Evolutionary conservation across 2,329 filamentous ascomycete species (phyloP).

Genomic region (Ophioceras dolichostomum): DNA sequence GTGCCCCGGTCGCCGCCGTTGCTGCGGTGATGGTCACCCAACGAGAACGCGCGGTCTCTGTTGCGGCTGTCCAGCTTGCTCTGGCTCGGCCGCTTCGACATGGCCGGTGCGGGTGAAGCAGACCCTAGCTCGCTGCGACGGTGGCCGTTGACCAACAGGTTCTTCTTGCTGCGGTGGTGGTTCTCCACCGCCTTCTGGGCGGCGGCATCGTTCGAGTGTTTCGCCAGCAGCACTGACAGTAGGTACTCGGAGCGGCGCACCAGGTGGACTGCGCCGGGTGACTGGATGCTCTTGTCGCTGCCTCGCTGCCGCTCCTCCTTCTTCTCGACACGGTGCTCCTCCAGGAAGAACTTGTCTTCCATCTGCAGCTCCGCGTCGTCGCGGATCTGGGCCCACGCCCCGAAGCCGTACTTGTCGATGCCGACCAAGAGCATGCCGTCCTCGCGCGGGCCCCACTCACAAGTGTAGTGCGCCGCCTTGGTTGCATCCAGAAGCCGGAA

Average conservation of each 20-base stretch:
- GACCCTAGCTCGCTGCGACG: constrained; percentile 48
- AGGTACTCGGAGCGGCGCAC: constrained; percentile 92
- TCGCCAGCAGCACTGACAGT: constrained; percentile 79
- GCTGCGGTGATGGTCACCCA: constrained; percentile 36
- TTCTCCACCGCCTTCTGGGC: constrained; percentile 78
- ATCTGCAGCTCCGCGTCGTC: constrained; percentile 83
- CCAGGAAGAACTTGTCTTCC: constrained; percentile 84
- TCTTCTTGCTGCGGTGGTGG: constrained; percentile 91
- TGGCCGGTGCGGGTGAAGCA: constrained; percentile 56
- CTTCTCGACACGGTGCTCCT: constrained; percentile 96
- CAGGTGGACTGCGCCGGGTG: constrained; percentile 92
- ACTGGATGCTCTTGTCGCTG: constrained; percentile 73
- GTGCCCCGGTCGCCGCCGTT: constrained; percentile 35
- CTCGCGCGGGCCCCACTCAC: constrained; percentile 82
- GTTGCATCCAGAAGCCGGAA: constrained; percentile 87
- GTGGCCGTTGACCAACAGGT: constrained; percentile 43
- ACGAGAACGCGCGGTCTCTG: constrained; percentile 24
- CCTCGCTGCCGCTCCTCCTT: constrained; percentile 81
- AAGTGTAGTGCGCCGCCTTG: constrained; percentile 84
- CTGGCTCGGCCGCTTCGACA: constrained; percentile 32
- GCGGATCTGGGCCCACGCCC: constrained; percentile 87
- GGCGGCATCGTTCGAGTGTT: constrained; percentile 65
- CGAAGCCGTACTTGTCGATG: constrained; percentile 87
- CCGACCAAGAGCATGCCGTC: constrained; percentile 96
- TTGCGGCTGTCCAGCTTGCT: constrained; percentile 36